Percentiles rank a stretch among this genome's conserved stretches.
phyloP scores from a whole-genome alignment of 768 basidiomycete genomes.

The Tephrocybe sp. region DNA sequence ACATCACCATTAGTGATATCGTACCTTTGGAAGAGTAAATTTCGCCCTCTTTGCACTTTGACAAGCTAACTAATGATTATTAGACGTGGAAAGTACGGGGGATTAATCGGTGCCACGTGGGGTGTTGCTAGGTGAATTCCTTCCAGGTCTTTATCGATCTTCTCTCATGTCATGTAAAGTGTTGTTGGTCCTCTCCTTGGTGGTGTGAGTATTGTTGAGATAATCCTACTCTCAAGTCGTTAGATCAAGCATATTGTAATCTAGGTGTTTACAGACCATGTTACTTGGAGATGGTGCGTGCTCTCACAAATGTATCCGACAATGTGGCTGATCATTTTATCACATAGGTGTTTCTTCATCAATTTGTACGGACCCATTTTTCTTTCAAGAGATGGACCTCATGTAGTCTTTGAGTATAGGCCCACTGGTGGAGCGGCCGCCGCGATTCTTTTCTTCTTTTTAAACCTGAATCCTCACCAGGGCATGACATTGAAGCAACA shows the following conservation, averaged over 20 bases:
- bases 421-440: conserved; percentile 72
- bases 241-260: conserved; percentile 2
- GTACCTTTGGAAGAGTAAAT: conserved; percentile 74
- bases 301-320: not conserved
- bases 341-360: conserved; percentile 67
- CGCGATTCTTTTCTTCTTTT: conserved; percentile 63
- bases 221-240: not conserved
- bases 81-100: conserved; percentile 77
- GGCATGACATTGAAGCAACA: conserved; percentile 57
- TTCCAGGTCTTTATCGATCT: not conserved
- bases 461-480: conserved; percentile 76
- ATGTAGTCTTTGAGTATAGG: conserved; percentile 30
- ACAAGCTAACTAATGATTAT: conserved; percentile 5
- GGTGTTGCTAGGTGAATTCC: conserved; percentile 50
- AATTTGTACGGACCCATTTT: conserved; percentile 53
- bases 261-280: conserved; percentile 70
- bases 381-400: not conserved
- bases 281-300: conserved; percentile 73
- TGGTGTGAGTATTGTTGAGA: conserved; percentile 49
- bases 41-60: conserved; percentile 18
- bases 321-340: not conserved
- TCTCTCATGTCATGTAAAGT: conserved; percentile 27
- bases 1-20: conserved; percentile 81
- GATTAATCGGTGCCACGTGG: conserved; percentile 77
- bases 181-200: conserved; percentile 79